Conservation (phyloP, 2,329 filamentous ascomycete species). For the Talaromyces sp. region DNA sequence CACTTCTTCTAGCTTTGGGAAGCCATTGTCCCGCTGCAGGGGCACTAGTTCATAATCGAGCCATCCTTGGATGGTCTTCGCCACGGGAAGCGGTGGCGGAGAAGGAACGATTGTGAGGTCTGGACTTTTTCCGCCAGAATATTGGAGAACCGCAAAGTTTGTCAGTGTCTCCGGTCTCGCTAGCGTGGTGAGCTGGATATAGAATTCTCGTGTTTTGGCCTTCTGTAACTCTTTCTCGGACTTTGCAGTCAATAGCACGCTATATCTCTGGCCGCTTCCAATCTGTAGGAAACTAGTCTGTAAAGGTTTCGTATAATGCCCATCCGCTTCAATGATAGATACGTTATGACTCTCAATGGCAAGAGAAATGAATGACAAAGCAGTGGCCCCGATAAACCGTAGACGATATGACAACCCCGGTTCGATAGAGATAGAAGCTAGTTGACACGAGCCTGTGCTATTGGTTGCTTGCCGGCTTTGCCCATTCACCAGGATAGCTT, state of each 20-base stretch:
- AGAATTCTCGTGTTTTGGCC: constrained; percentile 52
- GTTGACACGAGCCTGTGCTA: constrained; percentile 40
- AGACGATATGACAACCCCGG: constrained; percentile 64
- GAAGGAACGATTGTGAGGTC: constrained; percentile 4
- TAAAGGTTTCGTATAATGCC: constrained; percentile 34
- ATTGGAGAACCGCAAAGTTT: constrained; percentile 30
- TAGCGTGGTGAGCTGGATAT: constrained; percentile 40
- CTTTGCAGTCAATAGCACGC: constrained; percentile 59
- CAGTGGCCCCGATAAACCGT: constrained; percentile 61
- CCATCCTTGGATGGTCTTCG: constrained; percentile 6
- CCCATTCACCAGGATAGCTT: constrained; percentile 62
- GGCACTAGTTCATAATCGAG: constrained; percentile 29
- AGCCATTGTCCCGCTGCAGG: constrained; percentile 4
- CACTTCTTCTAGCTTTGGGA: constrained; percentile 43
- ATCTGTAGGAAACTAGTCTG: constrained; percentile 57
- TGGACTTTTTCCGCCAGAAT: background rate
- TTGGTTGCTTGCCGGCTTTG: constrained; percentile 48
- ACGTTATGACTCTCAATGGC: constrained; percentile 59
- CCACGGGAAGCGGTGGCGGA: constrained; percentile 6
- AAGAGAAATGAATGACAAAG: constrained; percentile 57
- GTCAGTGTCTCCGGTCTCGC: constrained; percentile 29
- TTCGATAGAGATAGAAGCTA: constrained; percentile 60
- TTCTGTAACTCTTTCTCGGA: constrained; percentile 23
- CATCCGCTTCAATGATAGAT: constrained; percentile 65
- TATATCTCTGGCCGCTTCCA: constrained; percentile 63